These are phyloP conservation scores for Fusarium robinianum DNA, from an alignment of 2,329 filamentous ascomycete genomes.

Conservation along the genomic window DNA sequence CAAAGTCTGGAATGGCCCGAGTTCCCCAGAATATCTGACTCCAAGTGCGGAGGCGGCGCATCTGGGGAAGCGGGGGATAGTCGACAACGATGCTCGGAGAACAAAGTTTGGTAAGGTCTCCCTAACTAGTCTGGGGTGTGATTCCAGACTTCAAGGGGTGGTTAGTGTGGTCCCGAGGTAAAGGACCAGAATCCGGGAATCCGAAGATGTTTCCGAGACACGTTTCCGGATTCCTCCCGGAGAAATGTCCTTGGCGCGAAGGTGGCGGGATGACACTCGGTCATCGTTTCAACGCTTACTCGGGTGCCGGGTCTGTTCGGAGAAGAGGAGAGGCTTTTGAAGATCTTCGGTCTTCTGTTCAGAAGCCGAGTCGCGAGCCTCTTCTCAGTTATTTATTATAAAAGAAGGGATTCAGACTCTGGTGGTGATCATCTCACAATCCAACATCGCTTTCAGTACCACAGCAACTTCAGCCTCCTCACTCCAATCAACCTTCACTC, in stretches of 20 bases:
- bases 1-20: not conserved
- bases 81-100: not conserved
- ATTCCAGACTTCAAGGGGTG: too few species aligned
- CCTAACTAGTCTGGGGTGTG: too few species aligned
- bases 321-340: not conserved
- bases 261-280: too few species aligned
- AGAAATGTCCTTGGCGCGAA: too few species aligned
- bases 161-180: too few species aligned
- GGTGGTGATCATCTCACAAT: too few species aligned
- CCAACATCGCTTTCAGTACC: too few species aligned
- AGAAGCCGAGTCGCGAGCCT: constrained; percentile 3
- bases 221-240: too few species aligned
- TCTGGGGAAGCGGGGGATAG: constrained; percentile 23
- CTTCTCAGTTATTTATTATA: too few species aligned
- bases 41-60: constrained; percentile 14
- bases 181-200: constrained; percentile 10
- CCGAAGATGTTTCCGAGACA: constrained; percentile 6
- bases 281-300: too few species aligned
- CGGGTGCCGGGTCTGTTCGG: not conserved
- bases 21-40: constrained; percentile 18
- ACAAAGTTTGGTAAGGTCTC: not conserved
- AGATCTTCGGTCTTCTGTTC: constrained; percentile 1
- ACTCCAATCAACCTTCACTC: not conserved
- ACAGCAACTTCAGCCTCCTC: too few species aligned
- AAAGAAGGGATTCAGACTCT: too few species aligned